These are phyloP conservation scores for Zygosaccharomyces siamensis DNA, from an alignment of 805 yeast species.

Conservation along the genomic window DNA sequence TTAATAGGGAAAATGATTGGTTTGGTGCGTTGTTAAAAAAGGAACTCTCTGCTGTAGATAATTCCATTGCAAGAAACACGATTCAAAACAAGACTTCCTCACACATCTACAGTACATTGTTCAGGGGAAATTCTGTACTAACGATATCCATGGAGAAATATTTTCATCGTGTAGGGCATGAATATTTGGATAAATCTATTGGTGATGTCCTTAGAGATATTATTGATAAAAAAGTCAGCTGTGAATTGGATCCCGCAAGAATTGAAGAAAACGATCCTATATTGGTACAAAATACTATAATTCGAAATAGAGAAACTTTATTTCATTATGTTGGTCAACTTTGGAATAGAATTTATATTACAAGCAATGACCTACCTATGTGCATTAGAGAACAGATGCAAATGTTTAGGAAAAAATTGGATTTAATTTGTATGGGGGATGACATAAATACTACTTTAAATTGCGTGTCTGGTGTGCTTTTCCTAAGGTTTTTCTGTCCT, in stretches of 20 bases:
- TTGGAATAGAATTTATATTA: conserved; percentile 60
- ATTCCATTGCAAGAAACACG: conserved; percentile 19
- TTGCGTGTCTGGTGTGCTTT: conserved; percentile 78
- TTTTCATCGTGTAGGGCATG: conserved; percentile 72
- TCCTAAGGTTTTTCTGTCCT: conserved; percentile 83
- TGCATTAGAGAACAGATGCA: conserved; percentile 61
- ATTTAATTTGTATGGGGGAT: conserved; percentile 49
- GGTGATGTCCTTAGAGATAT: conserved; percentile 62
- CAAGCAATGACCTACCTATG: conserved; percentile 71
- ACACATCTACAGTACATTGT: conserved; percentile 53
- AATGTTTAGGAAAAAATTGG: conserved; percentile 59
- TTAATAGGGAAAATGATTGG: conserved; percentile 68
- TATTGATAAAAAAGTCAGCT: conserved; percentile 45
- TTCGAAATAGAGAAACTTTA: conserved; percentile 47
- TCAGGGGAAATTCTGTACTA: conserved; percentile 80
- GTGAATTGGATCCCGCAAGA: conserved; percentile 79
- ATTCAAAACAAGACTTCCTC: conserved; percentile 23
- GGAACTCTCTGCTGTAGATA: conserved; percentile 48
- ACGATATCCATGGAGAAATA: conserved; percentile 78
- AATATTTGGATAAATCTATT: conserved; percentile 66
- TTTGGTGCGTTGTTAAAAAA: conserved; percentile 60
- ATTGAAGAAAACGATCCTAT: conserved; percentile 36
- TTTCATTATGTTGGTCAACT: conserved; percentile 48
- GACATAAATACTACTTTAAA: conserved; percentile 47
- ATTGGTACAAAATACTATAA: conserved; percentile 40